Conservation (phyloP, 805 yeast genomes). For the Vanderwaltozyma polyspora region DNA sequence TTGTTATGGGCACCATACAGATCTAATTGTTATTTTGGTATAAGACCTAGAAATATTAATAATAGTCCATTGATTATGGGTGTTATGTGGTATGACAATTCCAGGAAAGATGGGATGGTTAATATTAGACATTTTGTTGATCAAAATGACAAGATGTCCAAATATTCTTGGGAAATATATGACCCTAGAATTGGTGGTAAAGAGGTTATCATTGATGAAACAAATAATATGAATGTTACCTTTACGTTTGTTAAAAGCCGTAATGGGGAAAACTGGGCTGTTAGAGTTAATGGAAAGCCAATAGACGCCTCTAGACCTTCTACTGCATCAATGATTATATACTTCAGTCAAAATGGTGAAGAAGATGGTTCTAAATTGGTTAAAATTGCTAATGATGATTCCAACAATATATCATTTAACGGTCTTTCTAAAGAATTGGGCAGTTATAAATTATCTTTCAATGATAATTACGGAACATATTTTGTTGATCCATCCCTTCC, state of each 20-base stretch:
- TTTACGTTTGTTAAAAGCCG: conserved; percentile 66
- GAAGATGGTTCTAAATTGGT: conserved; percentile 23
- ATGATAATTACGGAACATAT: conserved; percentile 37
- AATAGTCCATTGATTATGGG: conserved; percentile 65
- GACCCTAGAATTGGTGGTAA: conserved; percentile 85
- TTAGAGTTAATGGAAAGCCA: conserved; percentile 58
- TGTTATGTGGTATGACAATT: conserved; percentile 75
- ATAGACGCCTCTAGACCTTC: conserved; percentile 35
- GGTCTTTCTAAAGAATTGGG: conserved; percentile 61
- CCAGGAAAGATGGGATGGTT: conserved; percentile 41
- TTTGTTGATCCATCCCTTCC: conserved; percentile 20
- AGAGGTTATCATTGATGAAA: conserved; percentile 60
- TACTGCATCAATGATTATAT: conserved; percentile 60
- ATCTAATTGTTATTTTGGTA: conserved; percentile 74
- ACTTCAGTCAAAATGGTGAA: conserved; percentile 64
- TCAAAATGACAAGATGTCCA: conserved; percentile 55
- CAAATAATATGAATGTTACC: conserved; percentile 47
- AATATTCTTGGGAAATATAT: conserved; percentile 77
- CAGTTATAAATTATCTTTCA: conserved; percentile 48
- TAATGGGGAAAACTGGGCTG: conserved; percentile 72
- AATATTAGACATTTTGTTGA: conserved; percentile 65
- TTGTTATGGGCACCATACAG: conserved; percentile 90
- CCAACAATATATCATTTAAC: conserved; percentile 19
- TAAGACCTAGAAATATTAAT: conserved; percentile 50
- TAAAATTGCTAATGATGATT: conserved; percentile 19